Base-by-base conservation (phyloP, 202 grass and related monocot species). In the Dendrocalamus latiflorus region DNA sequence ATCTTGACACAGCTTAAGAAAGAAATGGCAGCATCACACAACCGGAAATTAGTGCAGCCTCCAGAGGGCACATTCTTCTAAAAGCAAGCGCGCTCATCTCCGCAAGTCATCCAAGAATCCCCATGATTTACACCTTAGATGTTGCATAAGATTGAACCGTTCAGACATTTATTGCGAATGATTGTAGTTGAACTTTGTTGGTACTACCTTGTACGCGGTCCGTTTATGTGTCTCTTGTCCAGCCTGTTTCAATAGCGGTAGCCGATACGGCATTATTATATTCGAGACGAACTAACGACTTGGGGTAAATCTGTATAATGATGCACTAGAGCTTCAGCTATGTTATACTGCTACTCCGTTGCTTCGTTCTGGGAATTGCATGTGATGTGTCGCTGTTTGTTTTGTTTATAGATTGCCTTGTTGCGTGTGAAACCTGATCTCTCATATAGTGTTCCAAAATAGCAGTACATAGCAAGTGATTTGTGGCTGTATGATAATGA, bases 1-100 rank as follows among this genome's bases (percentile, higher is more conserved):
- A 83, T 83, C 58, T 83, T 83, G 80, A 83, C 61, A 42, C 80
- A 83, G 36, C 80, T 83, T 41, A 83, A 83, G 70, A 83, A 83
- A 83, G 80, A 83, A 62, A 74, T 83, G 80, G 80, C 44, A 25
- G 48, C 58, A 14, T 83, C 80, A 39, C 70, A 83, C 44, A 83
- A 65, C 70, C 30, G 80, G 30, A 83, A 74, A 83, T 8, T 74
- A n/a, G 80, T 83, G 70, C 80, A 83, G 80, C 70, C 80, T 65
- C 80, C 80, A 17, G 58, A 83, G 58, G 80, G 80, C 10, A 65
- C 80, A 28, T 30, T 74, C 80, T 83, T 74, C 80, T 83, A 25
- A 63, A 83, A 6, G 28, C 28, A 37, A 1, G 76, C 2, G 0
- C 42, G 0, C 28, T 39, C 5, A 1, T 26, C 33, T 26, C 44